Evolutionary conservation across 2,329 filamentous ascomycete genomes (phyloP).

Genomic region (Raffaelea albimanens): DNA sequence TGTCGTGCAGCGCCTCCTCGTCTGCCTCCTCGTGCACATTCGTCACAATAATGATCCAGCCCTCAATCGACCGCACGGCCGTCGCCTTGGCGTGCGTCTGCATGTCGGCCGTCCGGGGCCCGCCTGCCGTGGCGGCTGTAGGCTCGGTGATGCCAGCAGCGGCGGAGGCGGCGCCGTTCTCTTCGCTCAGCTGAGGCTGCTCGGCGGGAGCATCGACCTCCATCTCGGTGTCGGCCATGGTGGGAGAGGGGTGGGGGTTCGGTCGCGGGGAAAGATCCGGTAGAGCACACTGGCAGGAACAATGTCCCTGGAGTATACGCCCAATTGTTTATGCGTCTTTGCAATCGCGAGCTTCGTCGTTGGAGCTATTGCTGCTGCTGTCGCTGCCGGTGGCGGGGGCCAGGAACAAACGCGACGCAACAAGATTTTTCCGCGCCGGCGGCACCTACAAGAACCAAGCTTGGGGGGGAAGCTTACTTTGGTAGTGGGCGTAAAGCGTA

Average conservation of each 20-base stretch:
- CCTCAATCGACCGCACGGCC: slow-evolving; percentile 78
- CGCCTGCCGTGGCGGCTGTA: background rate
- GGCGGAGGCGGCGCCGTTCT: background rate
- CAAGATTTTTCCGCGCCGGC: background rate
- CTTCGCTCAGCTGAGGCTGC: background rate
- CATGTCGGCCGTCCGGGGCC: slow-evolving; percentile 40
- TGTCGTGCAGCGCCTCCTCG: slow-evolving; percentile 72
- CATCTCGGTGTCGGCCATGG: slow-evolving; percentile 29
- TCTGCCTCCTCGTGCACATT: slow-evolving; percentile 83
- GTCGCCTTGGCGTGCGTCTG: slow-evolving; percentile 65
- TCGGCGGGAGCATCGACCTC: slow-evolving; percentile 3
- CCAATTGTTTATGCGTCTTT: too few species aligned
- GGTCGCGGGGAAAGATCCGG: background rate
- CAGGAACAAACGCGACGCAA: background rate
- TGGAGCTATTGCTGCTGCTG: background rate
- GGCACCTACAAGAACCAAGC: too few species aligned
- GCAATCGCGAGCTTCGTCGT: too few species aligned
- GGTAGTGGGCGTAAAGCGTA: too few species aligned
- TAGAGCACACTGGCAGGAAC: too few species aligned
- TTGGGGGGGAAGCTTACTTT: too few species aligned
- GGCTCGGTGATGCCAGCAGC: slow-evolving; percentile 1
- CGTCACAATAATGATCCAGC: slow-evolving; percentile 80
- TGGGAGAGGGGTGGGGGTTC: background rate
- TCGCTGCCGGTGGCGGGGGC: background rate
- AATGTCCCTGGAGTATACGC: too few species aligned